phyloP scores from a whole-genome alignment of 352 stramenopile species.

The Phytophthora pinifolia region DNA sequence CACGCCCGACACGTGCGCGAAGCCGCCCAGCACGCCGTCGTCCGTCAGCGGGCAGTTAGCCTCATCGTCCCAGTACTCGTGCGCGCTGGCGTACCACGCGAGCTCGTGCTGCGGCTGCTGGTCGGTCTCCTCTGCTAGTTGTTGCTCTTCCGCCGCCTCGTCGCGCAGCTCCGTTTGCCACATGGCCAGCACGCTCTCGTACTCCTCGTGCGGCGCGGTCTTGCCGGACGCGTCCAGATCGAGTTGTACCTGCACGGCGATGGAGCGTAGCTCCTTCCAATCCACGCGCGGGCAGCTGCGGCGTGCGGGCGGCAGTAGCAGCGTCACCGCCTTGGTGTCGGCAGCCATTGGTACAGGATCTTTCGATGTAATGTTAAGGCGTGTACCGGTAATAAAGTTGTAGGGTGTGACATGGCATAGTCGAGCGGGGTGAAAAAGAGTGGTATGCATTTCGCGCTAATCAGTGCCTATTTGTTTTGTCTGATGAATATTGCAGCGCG shows the following conservation, averaged over 20 bases:
- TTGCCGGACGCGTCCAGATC: slow-evolving; percentile 56
- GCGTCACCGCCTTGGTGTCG: neutral
- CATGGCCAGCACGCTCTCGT: slow-evolving; percentile 73
- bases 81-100: slow-evolving; percentile 72
- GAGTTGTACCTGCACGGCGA: slow-evolving; percentile 58
- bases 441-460: too few species aligned
- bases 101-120: slow-evolving; percentile 15
- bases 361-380: too few species aligned
- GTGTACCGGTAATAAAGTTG: too few species aligned
- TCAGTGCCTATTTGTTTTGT: too few species aligned
- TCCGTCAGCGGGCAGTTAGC: slow-evolving; percentile 92
- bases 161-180: slow-evolving; percentile 64
- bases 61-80: slow-evolving; percentile 87
- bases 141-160: neutral
- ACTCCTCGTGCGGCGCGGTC: slow-evolving; percentile 60
- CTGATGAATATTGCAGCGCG: slow-evolving; percentile 10
- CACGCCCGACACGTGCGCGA: slow-evolving; percentile 77
- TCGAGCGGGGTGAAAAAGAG: too few species aligned
- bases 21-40: slow-evolving; percentile 94
- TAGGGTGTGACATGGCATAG: too few species aligned
- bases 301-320: slow-evolving; percentile 15
- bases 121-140: too few species aligned
- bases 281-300: slow-evolving; percentile 43
- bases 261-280: slow-evolving; percentile 52
- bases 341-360: neutral